phyloP scores from a whole-genome alignment of 2,329 filamentous ascomycete species.

The Tricladium varicosporioides region DNA sequence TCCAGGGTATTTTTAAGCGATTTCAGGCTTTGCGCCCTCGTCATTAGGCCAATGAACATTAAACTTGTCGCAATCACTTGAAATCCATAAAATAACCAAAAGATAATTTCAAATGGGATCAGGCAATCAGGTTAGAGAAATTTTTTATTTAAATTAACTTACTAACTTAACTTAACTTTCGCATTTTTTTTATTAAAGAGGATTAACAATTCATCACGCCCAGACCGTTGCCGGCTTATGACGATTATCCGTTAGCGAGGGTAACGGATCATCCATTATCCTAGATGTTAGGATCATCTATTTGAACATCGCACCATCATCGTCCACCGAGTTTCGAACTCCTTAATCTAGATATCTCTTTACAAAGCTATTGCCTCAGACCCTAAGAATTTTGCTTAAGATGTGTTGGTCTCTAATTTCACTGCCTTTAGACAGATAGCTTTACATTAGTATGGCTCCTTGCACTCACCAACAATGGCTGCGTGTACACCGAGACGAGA shows the following conservation, averaged over 20 bases:
- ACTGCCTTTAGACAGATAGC: background rate
- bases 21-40: too few relatives aligned
- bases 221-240: background rate
- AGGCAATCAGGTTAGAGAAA: too few relatives aligned
- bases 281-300: background rate
- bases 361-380: background rate
- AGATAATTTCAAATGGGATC: too few relatives aligned
- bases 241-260: background rate
- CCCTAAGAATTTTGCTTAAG: background rate
- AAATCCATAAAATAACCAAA: too few relatives aligned
- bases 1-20: too few relatives aligned
- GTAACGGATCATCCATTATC: background rate
- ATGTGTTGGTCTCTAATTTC: background rate
- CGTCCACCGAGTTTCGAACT: background rate
- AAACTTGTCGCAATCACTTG: too few relatives aligned
- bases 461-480: conserved; percentile 10
- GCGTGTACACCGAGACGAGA: conserved; percentile 13
- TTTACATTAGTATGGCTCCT: background rate
- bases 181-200: too few relatives aligned
- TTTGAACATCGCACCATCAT: background rate
- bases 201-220: too few relatives aligned
- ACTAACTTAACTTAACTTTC: too few relatives aligned
- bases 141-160: too few relatives aligned
- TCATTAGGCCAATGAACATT: too few relatives aligned
- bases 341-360: background rate